phyloP scores from a whole-genome alignment of 257 asterid species.

The Cruciata laevipes region DNA sequence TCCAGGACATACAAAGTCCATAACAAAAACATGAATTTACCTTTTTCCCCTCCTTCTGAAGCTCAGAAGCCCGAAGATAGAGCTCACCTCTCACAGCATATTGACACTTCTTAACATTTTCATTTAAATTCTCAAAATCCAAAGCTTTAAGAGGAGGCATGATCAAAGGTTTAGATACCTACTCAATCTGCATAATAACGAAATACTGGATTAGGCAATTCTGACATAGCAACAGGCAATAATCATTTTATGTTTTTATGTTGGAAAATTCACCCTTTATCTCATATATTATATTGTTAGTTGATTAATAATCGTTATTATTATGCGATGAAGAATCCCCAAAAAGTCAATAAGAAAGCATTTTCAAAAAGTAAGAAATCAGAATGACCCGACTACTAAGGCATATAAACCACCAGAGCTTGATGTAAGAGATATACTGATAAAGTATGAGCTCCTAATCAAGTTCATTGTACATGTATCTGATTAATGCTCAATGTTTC shows the following conservation, averaged over 20 bases:
- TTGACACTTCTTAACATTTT: conserved; percentile 91
- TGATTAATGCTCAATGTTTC: neutral
- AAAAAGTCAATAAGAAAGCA: neutral
- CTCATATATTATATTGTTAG: neutral
- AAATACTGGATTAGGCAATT: conserved; percentile 13
- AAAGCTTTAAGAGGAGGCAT: conserved; percentile 55
- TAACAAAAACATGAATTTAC: conserved; percentile 23
- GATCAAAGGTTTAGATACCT: conserved; percentile 16
- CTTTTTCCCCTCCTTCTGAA: conserved; percentile 99
- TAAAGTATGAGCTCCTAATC: neutral
- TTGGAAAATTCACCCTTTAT: neutral
- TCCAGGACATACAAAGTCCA: neutral
- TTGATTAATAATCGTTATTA: neutral
- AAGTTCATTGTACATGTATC: neutral
- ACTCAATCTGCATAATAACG: conserved; percentile 14
- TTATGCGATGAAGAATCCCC: neutral
- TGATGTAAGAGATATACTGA: neutral
- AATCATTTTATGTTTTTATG: neutral
- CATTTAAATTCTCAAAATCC: conserved; percentile 89
- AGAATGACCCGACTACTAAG: neutral
- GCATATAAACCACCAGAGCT: neutral
- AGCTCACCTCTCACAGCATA: conserved; percentile 99
- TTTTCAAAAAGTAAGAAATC: neutral
- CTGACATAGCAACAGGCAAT: neutral
- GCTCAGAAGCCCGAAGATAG: conserved; percentile 98